Evolutionary conservation across 177 flowering plant genomes (phyloP).

Genomic region (Vitis hybrid): DNA sequence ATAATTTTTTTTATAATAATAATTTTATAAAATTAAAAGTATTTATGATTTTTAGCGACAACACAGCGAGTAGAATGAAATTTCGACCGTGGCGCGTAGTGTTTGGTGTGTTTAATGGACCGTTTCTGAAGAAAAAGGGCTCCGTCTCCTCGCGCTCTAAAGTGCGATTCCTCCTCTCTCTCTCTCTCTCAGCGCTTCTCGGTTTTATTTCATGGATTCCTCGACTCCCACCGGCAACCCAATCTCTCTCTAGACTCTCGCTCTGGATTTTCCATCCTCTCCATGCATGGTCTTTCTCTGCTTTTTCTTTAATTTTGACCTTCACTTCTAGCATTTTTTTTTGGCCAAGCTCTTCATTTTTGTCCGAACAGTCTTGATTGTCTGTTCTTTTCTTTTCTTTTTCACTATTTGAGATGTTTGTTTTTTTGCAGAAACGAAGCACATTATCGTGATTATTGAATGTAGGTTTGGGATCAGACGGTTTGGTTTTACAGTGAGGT

Average conservation of each 20-base stretch:
- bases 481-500: too few relatives aligned
- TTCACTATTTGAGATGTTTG: too few relatives aligned
- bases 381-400: background rate
- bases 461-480: too few relatives aligned
- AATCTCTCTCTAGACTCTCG: background rate
- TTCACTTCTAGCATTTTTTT: background rate
- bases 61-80: background rate
- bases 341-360: background rate
- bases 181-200: background rate
- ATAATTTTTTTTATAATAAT: too few relatives aligned
- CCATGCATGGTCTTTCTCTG: background rate
- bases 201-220: background rate
- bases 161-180: background rate
- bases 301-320: background rate
- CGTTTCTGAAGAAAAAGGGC: background rate
- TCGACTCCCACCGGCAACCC: background rate
- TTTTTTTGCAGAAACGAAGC: too few relatives aligned
- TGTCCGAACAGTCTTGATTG: background rate
- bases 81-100: background rate
- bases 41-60: background rate
- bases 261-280: background rate
- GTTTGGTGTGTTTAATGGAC: background rate
- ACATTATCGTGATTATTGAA: too few relatives aligned
- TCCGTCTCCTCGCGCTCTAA: background rate
- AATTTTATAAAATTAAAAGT: too few relatives aligned